A percentile compares a stretch with the other conserved stretches of the same genome.
Evolutionary conservation across 805 yeast species (phyloP).

Genomic region (Candida insectalens): DNA sequence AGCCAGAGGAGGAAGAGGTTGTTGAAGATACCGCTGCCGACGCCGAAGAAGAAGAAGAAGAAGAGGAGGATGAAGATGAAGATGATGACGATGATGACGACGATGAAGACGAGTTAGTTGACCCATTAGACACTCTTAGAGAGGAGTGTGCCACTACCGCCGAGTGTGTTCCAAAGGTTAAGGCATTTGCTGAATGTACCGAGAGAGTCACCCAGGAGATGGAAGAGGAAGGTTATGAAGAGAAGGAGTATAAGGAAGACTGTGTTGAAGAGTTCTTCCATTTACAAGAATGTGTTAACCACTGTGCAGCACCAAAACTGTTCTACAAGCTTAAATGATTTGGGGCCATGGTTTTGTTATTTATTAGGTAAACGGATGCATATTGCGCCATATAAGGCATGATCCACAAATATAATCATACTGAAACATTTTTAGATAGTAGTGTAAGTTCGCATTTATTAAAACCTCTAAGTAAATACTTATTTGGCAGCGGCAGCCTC

Average conservation of each 20-base stretch:
- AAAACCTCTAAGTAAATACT: conserved; percentile 2
- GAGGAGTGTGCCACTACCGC: conserved; percentile 62
- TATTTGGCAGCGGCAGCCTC: conserved; percentile 46
- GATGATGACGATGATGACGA: conserved; percentile 31
- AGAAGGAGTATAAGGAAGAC: conserved; percentile 82
- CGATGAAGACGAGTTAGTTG: conserved; percentile 52
- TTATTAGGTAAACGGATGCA: not conserved
- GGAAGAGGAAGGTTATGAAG: conserved; percentile 78
- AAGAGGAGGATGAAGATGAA: conserved; percentile 27
- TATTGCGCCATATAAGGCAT: no score
- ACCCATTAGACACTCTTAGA: conserved; percentile 54
- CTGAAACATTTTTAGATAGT: no score
- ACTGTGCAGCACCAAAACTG: conserved; percentile 84
- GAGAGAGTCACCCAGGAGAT: conserved; percentile 87
- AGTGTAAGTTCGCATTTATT: no score
- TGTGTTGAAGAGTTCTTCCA: conserved; percentile 98
- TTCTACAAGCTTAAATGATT: conserved; percentile 80
- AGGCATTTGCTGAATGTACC: conserved; percentile 89
- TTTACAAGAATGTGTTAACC: conserved; percentile 86
- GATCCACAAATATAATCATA: no score
- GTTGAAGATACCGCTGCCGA: conserved; percentile 27
- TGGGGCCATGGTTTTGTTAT: conserved; percentile 1
- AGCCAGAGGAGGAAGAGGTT: conserved; percentile 22
- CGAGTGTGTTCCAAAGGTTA: conserved; percentile 63
- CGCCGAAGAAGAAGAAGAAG: conserved; percentile 43